Percentiles rank a stretch among this genome's conserved stretches.
phyloP scores from a whole-genome alignment of 345 rosid species.

The Diplotaxis tenuifolia region DNA sequence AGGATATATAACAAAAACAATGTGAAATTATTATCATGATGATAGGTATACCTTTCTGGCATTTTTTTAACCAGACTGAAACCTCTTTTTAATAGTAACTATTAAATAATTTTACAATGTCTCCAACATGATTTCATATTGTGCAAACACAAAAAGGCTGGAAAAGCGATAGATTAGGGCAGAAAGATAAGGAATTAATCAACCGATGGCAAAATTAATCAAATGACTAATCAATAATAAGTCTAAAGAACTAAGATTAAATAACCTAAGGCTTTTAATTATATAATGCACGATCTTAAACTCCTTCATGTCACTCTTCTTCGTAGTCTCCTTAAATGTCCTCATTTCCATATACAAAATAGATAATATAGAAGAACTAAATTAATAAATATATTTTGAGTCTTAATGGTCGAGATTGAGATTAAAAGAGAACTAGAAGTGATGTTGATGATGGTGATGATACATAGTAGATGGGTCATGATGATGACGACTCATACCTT shows the following conservation, averaged over 20 bases:
- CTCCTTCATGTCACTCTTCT: conserved; percentile 12
- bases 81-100: not conserved
- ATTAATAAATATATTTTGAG: conserved; percentile 26
- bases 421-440: conserved; percentile 47
- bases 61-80: not conserved
- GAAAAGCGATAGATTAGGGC: conserved; percentile 1
- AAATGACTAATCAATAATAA: conserved; percentile 23
- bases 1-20: conserved; percentile 26
- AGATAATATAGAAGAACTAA: conserved; percentile 10
- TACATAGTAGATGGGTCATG: conserved; percentile 55
- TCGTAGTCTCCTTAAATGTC: conserved; percentile 11
- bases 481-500: conserved; percentile 58
- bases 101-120: not conserved
- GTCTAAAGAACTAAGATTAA: not conserved
- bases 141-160: not conserved
- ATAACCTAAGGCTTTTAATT: conserved; percentile 16
- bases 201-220: conserved; percentile 7
- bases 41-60: not conserved
- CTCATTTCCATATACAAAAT: conserved; percentile 15
- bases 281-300: not conserved
- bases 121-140: not conserved
- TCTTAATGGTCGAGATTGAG: conserved; percentile 28
- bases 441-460: conserved; percentile 69
- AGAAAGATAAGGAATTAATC: not conserved
- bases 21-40: not conserved